Base-by-base conservation (phyloP, 345 rosid genomes). In the Dipteronia sinensis region DNA sequence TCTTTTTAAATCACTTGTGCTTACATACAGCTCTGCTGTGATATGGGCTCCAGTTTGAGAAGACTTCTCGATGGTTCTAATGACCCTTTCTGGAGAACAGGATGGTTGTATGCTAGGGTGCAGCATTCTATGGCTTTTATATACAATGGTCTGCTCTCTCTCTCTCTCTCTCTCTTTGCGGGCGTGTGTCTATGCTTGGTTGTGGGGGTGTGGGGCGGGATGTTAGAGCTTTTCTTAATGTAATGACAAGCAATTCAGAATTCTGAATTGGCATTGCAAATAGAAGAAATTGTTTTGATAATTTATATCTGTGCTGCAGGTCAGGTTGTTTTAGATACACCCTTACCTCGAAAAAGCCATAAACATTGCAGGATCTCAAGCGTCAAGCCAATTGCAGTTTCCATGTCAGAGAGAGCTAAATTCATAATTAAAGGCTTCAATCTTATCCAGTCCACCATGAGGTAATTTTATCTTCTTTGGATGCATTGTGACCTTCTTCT, bases 71-170 rank as follows among this genome's bases (percentile, higher is more conserved):
- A 86, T 76, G 75, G 47, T 73, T 85, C 93, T 7, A 74, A 80
- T 40, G 87, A 90, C 77, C 71, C 87, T 10, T 91, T 91, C 73
- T 91, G 96, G 96, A 80, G 67, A 77, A 85, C 83, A 56, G 92
- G 96, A 81, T 91, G 93, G 93, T 73, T 88, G 47, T 90, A 81
- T 71, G 73, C 84, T 51, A 87, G 87, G 86, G 89, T 87, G 84
- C 91, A 78, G 76, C 79, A 85, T 78, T 86, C 81, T 67, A 77
- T 90, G 69, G 93, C 93, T 51, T 87, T 91, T 73, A 68, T 85
- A 64, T 87, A 82, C 81, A 79, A 90, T 81, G 93, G 93, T 91
- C 58, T 71, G 67, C 38, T 71, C 78, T 42, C 71, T 47, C 38
- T 63, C 75, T 67, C 55, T 15, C 22, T 56, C 34, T 31, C 34